phyloP scores from a whole-genome alignment of 805 yeast species.

The Brettanomyces bruxellensis region DNA sequence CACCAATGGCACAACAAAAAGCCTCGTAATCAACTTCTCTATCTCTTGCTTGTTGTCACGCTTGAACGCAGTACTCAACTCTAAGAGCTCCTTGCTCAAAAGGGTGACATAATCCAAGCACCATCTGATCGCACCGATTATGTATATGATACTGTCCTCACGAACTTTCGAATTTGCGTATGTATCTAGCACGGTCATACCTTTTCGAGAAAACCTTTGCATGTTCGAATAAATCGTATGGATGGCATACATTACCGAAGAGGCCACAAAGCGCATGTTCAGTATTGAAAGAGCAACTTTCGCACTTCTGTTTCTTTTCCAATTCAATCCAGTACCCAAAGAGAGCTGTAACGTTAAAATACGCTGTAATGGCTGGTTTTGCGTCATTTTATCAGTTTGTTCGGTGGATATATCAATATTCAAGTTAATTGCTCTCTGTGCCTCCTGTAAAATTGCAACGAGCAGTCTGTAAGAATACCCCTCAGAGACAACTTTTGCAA shows the following conservation, averaged over 20 bases:
- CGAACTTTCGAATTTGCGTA: slow-evolving; percentile 32
- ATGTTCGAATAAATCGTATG: slow-evolving; percentile 59
- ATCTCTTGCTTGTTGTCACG: slow-evolving; percentile 13
- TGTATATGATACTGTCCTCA: slow-evolving; percentile 53
- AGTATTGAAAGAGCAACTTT: slow-evolving; percentile 53
- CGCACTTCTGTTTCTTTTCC: slow-evolving; percentile 31
- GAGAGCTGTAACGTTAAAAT: slow-evolving; percentile 61
- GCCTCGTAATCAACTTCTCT: slow-evolving; percentile 14
- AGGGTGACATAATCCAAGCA: slow-evolving; percentile 68
- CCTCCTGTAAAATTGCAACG: slow-evolving; percentile 46
- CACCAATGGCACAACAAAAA: slow-evolving; percentile 47
- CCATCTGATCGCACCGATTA: slow-evolving; percentile 82
- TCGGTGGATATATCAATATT: slow-evolving; percentile 63
- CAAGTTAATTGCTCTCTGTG: slow-evolving; percentile 68
- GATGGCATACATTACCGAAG: slow-evolving; percentile 56
- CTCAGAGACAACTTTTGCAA: slow-evolving; percentile 13
- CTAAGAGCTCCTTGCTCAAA: slow-evolving; percentile 62
- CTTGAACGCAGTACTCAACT: slow-evolving; percentile 27
- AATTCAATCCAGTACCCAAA: slow-evolving; percentile 41
- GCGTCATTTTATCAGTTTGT: slow-evolving; percentile 64
- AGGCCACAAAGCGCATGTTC: slow-evolving; percentile 62
- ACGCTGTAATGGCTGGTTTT: slow-evolving; percentile 71
- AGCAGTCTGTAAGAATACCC: slow-evolving; percentile 26
- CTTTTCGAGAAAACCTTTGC: slow-evolving; percentile 47
- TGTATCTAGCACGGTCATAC: slow-evolving; percentile 39